Conservation (phyloP, 2,329 filamentous ascomycete genomes). For the Onygenales sp. region DNA sequence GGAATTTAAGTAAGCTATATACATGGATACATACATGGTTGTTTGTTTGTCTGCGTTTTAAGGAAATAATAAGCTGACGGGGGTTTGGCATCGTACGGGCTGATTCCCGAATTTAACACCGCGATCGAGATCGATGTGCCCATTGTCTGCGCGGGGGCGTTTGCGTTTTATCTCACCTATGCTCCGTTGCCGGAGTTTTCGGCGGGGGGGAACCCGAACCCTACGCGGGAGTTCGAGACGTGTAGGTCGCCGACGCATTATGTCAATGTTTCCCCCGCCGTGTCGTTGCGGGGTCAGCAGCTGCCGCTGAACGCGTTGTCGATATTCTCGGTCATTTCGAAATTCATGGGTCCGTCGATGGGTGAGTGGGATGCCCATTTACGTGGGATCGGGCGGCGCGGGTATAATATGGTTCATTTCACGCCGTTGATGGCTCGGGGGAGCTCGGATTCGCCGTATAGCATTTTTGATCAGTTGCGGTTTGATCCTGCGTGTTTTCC, state of each 20-base stretch:
- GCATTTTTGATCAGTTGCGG: constrained; percentile 80
- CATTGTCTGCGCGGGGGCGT: constrained; percentile 73
- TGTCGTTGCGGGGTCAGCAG: constrained; percentile 62
- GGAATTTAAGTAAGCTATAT: constrained; percentile 68
- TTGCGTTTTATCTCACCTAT: constrained; percentile 90
- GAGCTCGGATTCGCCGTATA: constrained; percentile 91
- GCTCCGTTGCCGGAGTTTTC: constrained; percentile 74
- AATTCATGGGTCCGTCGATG: constrained; percentile 94
- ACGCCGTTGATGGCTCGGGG: constrained; percentile 86
- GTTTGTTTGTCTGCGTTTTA: too few species aligned
- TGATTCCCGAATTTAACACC: constrained; percentile 86
- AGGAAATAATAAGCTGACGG: neutral
- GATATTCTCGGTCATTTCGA: constrained; percentile 89
- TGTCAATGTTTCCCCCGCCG: constrained; percentile 79
- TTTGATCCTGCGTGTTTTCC: constrained; percentile 81
- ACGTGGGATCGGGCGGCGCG: constrained; percentile 74
- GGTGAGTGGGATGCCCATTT: constrained; percentile 85
- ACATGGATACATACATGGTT: too few species aligned
- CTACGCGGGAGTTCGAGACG: constrained; percentile 15
- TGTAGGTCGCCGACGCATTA: constrained; percentile 74
- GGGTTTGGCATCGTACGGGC: constrained; percentile 40
- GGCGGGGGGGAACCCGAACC: constrained; percentile 37
- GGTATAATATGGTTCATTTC: constrained; percentile 99
- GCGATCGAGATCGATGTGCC: constrained; percentile 84
- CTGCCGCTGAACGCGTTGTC: constrained; percentile 81